Percentiles rank a stretch among this genome's conserved stretches.
Conservation (phyloP, 2,329 filamentous ascomycete genomes). For the Scolecobasidium constrictum region DNA sequence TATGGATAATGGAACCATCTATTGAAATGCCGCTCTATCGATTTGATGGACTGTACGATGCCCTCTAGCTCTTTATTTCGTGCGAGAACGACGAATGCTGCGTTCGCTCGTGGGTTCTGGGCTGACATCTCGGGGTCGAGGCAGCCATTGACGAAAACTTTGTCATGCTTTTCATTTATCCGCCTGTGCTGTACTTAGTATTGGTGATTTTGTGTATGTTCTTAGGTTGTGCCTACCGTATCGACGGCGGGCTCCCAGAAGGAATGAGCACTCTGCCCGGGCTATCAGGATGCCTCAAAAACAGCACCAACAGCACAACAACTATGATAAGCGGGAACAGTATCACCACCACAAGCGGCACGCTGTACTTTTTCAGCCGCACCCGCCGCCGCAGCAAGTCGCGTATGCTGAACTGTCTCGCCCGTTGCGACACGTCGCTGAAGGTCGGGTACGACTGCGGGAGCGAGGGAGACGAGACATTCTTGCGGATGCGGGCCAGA, state of each 20-base stretch:
- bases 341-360: conserved; percentile 85
- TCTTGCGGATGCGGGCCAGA: conserved; percentile 32
- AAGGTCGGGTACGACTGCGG: conserved; percentile 4
- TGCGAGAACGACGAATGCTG: conserved; percentile 89
- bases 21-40: conserved; percentile 97
- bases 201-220: conserved; percentile 1
- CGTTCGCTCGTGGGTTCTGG: conserved; percentile 73
- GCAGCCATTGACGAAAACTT: conserved; percentile 89
- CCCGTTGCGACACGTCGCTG: conserved; percentile 8
- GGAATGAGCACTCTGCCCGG: conserved; percentile 78
- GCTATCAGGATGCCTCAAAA: conserved; percentile 77
- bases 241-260: conserved; percentile 74
- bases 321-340: conserved; percentile 88
- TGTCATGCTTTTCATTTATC: conserved; percentile 96
- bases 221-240: conserved; percentile 51
- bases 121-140: conserved; percentile 56
- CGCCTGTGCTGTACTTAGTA: conserved; percentile 44
- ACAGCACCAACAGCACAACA: conserved; percentile 79
- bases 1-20: conserved; percentile 98
- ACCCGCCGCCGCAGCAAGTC: conserved; percentile 80
- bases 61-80: conserved; percentile 94
- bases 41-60: conserved; percentile 93
- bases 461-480: conserved; percentile 20
- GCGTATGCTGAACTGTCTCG: conserved; percentile 17
- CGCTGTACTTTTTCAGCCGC: conserved; percentile 77